Evolutionary conservation across 352 stramenopile genomes (phyloP), one percentile per base, ranked within the genome.

Genomic region (Globisporangium camurandrum): DNA sequence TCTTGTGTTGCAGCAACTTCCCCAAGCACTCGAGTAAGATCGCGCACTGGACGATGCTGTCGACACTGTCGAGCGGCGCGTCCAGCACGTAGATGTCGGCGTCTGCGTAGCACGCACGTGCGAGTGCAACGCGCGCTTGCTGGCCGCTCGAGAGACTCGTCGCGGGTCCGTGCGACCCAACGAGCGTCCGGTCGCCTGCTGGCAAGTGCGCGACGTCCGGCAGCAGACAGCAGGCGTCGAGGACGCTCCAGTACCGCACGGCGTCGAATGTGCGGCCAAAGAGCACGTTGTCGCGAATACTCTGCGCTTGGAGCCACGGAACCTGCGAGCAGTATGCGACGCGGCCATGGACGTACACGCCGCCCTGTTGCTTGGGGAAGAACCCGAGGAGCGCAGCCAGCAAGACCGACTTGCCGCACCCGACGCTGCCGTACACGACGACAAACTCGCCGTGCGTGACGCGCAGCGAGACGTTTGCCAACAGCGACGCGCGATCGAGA

Each of bases 251-350:
- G 63, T 93, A 90, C 30, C 68, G 68, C 10, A 60, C 62, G 27
- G 59, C 61, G 51, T 94, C 66, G 42, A 84, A 93, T 7, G 61
- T 51, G 22, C 74, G 75, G 4, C 93, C 92, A 69, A 99, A 99
- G 6, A 99, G 59, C 53, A 99, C 96, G 66, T 99, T 99, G 23
- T 98, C 88, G n/a, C 84, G 77, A 3, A 99, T 69, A 20, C 84
- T 97, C 27, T 88, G 89, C 57, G 98, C 98, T 62, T 98, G 85
- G 49, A 99, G 96, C 77, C 97, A 98, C 26, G 95, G 79, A 17
- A 84, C 79, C 66, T 98, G 95, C 5, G 90, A 75, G 52, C 80
- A 96, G 61, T 96, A 97, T 8, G 73, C 75, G 10, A 87, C 46
- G 17, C 55, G 66, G 34, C 67, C 64, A 10, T 63, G 40, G 2